Conservation (phyloP, 352 stramenopile genomes). For the Pythium plurisporium region DNA sequence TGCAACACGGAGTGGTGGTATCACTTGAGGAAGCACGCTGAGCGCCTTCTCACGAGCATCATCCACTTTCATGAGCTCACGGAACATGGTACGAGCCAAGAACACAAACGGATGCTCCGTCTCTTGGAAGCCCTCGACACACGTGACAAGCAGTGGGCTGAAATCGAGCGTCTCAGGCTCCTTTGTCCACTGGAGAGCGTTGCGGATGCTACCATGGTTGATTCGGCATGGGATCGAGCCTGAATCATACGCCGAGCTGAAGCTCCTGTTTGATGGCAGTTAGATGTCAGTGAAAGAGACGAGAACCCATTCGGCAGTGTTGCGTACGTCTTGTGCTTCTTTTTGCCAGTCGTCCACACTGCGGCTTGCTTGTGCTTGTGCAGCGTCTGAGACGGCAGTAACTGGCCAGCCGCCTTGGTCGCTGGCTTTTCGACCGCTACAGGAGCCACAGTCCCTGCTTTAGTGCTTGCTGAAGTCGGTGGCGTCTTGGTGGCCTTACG, state of each 20-base stretch:
- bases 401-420: conserved; percentile 15
- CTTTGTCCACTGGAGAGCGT: conserved; percentile 69
- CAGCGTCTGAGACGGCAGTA: conserved; percentile 47
- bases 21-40: conserved; percentile 52
- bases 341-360: conserved; percentile 63
- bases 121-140: conserved; percentile 66
- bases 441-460: not conserved
- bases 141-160: conserved; percentile 66
- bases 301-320: not conserved
- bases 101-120: conserved; percentile 79
- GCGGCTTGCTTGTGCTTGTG: conserved; percentile 76
- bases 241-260: conserved; percentile 58
- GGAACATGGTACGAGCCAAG: conserved; percentile 63
- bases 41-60: conserved; percentile 59
- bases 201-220: conserved; percentile 75
- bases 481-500: conserved; percentile 23
- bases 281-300: not conserved
- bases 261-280: conserved; percentile 36
- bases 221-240: conserved; percentile 75
- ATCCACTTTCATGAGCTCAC: conserved; percentile 58
- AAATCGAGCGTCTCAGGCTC: conserved; percentile 52
- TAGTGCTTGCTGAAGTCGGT: not conserved
- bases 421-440: conserved; percentile 14
- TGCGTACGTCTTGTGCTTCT: conserved; percentile 71
- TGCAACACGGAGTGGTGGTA: conserved; percentile 48